phyloP scores from a whole-genome alignment of 2,329 filamentous ascomycete genomes.

The Aspergillus ustus region DNA sequence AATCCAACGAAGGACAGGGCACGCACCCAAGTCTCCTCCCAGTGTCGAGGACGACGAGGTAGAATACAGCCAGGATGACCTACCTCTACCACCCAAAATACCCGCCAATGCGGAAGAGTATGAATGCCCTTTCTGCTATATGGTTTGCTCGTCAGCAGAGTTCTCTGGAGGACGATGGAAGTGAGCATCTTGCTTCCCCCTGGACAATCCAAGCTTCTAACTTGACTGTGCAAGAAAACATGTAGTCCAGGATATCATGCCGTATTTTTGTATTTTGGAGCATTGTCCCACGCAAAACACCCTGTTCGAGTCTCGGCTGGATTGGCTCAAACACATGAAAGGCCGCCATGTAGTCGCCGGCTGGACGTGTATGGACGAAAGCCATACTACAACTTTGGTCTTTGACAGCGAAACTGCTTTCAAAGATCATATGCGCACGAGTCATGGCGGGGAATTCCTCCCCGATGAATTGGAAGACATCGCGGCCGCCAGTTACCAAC shows the following conservation, averaged over 20 bases:
- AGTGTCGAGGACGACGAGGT: not conserved
- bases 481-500: not conserved
- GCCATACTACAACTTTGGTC: slow-evolving; percentile 1
- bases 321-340: slow-evolving; percentile 6
- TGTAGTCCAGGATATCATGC: slow-evolving; percentile 12
- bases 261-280: slow-evolving; percentile 6
- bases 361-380: slow-evolving; percentile 12
- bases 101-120: not conserved
- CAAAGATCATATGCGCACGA: not conserved
- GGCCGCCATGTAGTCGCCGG: not conserved
- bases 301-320: slow-evolving; percentile 5
- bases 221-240: not conserved
- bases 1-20: not conserved
- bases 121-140: not conserved
- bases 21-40: not conserved
- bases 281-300: not conserved
- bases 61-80: not conserved
- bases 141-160: not conserved
- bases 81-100: not conserved
- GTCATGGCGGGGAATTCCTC: not conserved
- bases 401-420: not conserved
- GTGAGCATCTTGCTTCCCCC: no score
- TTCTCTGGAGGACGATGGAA: not conserved
- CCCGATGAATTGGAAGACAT: slow-evolving; percentile 6
- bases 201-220: not conserved